A percentile compares a stretch with the other conserved stretches of the same genome.
Conservation (phyloP, 441 rosid species). For the Aquilaria agallochum region DNA sequence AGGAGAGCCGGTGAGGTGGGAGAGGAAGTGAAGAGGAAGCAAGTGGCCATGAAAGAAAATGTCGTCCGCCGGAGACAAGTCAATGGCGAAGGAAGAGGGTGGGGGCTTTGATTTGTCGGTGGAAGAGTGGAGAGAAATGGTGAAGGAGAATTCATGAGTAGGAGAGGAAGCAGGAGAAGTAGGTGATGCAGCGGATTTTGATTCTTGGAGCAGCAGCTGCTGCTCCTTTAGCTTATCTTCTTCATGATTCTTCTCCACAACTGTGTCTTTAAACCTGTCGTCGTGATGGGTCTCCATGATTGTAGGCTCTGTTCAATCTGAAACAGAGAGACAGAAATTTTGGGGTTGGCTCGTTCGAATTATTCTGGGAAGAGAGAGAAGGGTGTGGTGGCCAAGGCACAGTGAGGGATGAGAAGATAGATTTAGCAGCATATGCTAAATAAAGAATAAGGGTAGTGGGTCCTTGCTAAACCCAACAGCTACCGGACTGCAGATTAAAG, state of each 20-base stretch:
- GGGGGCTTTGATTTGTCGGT: conserved; percentile 33
- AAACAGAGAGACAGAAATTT: background rate
- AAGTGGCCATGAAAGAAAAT: conserved; percentile 98
- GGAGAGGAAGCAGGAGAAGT: conserved; percentile 81
- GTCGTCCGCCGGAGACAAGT: conserved; percentile 92
- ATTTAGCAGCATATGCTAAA: conserved; percentile 29
- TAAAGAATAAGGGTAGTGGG: conserved; percentile 29
- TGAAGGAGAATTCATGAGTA: conserved; percentile 85
- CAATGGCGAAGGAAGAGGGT: conserved; percentile 51
- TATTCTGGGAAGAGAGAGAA: conserved; percentile 15
- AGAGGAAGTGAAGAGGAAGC: conserved; percentile 93
- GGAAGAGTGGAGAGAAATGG: conserved; percentile 65
- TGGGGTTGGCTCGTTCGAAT: conserved; percentile 17
- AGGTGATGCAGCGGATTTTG: conserved; percentile 34
- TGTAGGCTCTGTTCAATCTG: conserved; percentile 10
- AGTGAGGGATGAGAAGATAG: conserved; percentile 23
- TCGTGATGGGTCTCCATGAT: conserved; percentile 48
- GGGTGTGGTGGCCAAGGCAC: conserved; percentile 31
- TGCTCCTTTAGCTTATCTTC: conserved; percentile 29
- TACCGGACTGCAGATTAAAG: conserved; percentile 17
- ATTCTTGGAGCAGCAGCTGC: background rate
- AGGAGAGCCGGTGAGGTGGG: conserved; percentile 82
- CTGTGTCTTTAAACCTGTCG: conserved; percentile 28
- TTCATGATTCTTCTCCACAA: conserved; percentile 22
- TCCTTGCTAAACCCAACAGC: conserved; percentile 44